Evolutionary conservation across 2,329 filamentous ascomycete genomes (phyloP).

Genomic region (Trichoderma sp.): DNA sequence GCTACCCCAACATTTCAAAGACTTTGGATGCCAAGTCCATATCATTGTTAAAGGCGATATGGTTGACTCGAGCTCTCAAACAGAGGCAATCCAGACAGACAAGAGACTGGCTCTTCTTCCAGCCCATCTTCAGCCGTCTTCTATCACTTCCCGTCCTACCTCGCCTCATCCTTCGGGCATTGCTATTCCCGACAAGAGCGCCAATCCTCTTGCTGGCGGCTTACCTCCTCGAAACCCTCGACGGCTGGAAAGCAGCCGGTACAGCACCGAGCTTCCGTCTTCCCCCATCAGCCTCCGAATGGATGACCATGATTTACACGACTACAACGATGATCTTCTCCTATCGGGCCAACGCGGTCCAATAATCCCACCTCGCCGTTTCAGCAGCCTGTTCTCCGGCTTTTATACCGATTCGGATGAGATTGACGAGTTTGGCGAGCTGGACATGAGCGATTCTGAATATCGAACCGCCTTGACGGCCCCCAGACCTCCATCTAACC

Average conservation of each 20-base stretch:
- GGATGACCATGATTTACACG: slow-evolving; percentile 47
- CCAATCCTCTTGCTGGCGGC: slow-evolving; percentile 54
- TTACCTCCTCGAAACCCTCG: slow-evolving; percentile 62
- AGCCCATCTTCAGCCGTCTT: slow-evolving; percentile 75
- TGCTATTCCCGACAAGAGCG: slow-evolving; percentile 41
- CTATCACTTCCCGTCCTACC: slow-evolving; percentile 63
- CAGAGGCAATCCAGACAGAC: slow-evolving; percentile 86
- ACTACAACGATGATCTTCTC: slow-evolving; percentile 78
- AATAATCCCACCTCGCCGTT: slow-evolving; percentile 69
- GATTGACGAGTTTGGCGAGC: slow-evolving; percentile 61
- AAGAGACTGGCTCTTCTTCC: slow-evolving; percentile 74
- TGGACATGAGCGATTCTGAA: slow-evolving; percentile 66
- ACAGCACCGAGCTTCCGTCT: slow-evolving; percentile 50
- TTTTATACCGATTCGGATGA: slow-evolving; percentile 74
- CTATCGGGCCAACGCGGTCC: slow-evolving; percentile 61
- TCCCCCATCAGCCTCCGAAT: slow-evolving; percentile 44
- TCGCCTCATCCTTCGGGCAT: slow-evolving; percentile 49
- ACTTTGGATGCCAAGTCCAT: slow-evolving; percentile 78
- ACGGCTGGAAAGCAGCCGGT: slow-evolving; percentile 51
- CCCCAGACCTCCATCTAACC: slow-evolving; percentile 52
- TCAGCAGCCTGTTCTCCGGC: slow-evolving; percentile 83
- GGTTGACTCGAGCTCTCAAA: slow-evolving; percentile 63
- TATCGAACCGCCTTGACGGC: slow-evolving; percentile 67
- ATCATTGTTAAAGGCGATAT: slow-evolving; percentile 31
- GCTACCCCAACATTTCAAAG: slow-evolving; percentile 80